phyloP scores from a whole-genome alignment of 129 eudicot species.

The Rutidosis leptorrhynchoides region DNA sequence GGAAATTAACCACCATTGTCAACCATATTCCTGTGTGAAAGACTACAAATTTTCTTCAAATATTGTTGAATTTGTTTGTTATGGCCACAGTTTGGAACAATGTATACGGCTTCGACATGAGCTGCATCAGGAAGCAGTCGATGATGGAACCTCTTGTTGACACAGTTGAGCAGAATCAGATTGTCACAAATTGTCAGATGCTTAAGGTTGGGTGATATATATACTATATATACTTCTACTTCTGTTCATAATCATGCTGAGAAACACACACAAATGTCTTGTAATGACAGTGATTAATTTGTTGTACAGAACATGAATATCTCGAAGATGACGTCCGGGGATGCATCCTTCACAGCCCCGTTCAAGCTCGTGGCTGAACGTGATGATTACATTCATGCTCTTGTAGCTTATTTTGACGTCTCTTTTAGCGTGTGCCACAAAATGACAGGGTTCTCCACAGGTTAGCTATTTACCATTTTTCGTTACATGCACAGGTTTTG shows the following conservation, averaged over 20 bases:
- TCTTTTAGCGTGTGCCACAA: conserved; percentile 85
- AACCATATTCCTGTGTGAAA: conserved; percentile 2
- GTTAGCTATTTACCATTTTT: conserved; percentile 35
- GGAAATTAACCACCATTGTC: background rate
- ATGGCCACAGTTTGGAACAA: conserved; percentile 75
- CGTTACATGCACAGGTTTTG: background rate
- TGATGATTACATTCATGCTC: conserved; percentile 94
- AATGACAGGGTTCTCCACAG: conserved; percentile 93
- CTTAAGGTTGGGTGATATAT: conserved; percentile 59
- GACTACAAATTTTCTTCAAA: conserved; percentile 9
- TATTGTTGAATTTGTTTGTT: conserved; percentile 8
- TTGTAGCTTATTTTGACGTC: conserved; percentile 96
- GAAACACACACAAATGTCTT: background rate
- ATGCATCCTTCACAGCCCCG: conserved; percentile 97
- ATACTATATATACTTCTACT: background rate
- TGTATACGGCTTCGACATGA: conserved; percentile 98
- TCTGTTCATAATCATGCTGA: conserved; percentile 1
- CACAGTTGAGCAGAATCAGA: conserved; percentile 86
- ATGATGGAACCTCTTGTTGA: conserved; percentile 96
- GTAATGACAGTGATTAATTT: background rate
- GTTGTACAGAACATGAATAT: conserved; percentile 85
- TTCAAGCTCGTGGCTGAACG: conserved; percentile 93
- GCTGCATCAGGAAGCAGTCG: conserved; percentile 87
- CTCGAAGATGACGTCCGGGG: conserved; percentile 90
- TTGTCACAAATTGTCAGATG: conserved; percentile 76